These are phyloP conservation scores for Cladosporium oxysporum DNA, from an alignment of 2,329 filamentous ascomycete species.

Conservation along the genomic window DNA sequence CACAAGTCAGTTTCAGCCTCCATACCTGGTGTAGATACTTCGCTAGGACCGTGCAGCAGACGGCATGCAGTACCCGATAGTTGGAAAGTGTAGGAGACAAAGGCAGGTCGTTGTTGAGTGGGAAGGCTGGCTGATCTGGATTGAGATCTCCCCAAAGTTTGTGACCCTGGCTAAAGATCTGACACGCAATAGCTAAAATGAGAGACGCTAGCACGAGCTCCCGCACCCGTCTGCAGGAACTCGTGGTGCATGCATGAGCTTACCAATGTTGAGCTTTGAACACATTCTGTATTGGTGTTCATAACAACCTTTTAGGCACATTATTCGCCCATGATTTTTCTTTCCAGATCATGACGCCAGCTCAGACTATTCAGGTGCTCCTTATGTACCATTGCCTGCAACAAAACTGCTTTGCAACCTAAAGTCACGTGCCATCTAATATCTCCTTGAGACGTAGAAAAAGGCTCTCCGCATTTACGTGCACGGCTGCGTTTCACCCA, in stretches of 20 bases:
- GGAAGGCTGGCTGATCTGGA: neutral
- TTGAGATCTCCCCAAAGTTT: neutral
- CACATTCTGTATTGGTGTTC: neutral
- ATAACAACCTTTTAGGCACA: neutral
- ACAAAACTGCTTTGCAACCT: neutral
- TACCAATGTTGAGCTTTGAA: neutral
- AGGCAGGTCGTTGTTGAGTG: neutral
- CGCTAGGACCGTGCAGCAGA: neutral
- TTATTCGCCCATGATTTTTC: neutral
- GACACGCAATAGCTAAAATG: neutral
- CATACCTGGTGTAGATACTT: neutral
- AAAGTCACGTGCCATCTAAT: neutral
- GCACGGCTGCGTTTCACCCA: neutral
- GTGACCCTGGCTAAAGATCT: neutral
- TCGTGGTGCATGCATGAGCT: neutral
- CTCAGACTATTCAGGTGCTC: neutral
- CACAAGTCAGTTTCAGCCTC: neutral
- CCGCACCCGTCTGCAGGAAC: neutral
- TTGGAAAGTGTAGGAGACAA: neutral
- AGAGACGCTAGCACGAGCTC: neutral
- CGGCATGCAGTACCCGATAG: neutral
- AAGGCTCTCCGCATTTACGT: neutral
- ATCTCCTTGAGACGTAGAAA: neutral
- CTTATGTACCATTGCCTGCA: neutral
- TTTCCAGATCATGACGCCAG: neutral